Base-by-base conservation (phyloP, 2,329 filamentous ascomycete species). In the Madurella mycetomatis region DNA sequence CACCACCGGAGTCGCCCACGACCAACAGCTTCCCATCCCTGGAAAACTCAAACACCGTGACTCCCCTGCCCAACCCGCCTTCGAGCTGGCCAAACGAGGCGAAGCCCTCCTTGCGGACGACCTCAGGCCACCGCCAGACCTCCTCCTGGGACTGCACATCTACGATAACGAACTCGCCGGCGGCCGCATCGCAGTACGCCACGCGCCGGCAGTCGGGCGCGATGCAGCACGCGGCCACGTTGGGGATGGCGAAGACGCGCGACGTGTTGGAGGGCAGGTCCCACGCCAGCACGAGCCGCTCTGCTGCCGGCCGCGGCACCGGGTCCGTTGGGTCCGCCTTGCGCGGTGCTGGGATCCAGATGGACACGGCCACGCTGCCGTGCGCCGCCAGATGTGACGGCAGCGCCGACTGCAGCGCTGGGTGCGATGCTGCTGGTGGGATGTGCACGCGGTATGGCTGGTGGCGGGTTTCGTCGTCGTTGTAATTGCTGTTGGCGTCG, bases 21-120 rank as follows among this genome's bases (percentile, higher is more conserved):
- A 64, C 51, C 43, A 65, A 16, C 52, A 56, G 45, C 41, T 43
- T 39, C 7, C 61, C 57, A 11, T 64, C 61, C 0, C 37, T n/a
- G 4, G 55, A 58, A n/a, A 65, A 64, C 53, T 60, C 62, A 55
- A 65, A 64, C 30, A 61, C 62, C 2, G 49, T 60, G 5, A 63
- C 57, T 15, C 55, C 57, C 5, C 43, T 41, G 17, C n/a, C n/a
- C n/a, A 63, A 16, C 4, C 25, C 25, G 9, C 53, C 54, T 41
- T 59, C 60, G 17, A 64, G 31, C 55, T 63, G 60, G 17, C 56
- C 57, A 19, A 59, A 62, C 32, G 47, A 54, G 32, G 53, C 53
- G 19, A 54, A 60, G 18, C 56, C 55, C 5, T 19, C 25, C 8
- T 46, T 18, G 4, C 12, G 13, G 3, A 44, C 50, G n/a, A 49